Evolutionary conservation across 805 yeast genomes (phyloP).

Genomic region (Wickerhamomyces alni): DNA sequence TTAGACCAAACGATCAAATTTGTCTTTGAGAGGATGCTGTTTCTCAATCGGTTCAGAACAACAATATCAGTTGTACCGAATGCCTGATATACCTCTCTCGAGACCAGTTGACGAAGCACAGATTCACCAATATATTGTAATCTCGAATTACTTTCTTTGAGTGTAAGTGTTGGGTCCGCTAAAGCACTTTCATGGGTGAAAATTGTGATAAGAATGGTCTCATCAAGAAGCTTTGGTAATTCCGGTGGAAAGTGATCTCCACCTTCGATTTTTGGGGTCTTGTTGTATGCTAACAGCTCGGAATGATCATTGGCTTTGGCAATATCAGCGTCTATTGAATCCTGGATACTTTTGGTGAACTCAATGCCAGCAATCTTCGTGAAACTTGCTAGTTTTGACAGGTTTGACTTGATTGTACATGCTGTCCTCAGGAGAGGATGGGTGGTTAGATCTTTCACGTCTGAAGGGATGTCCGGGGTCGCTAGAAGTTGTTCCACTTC

Average conservation of each 20-base stretch:
- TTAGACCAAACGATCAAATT: slow-evolving; percentile 62
- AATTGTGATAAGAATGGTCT: slow-evolving; percentile 49
- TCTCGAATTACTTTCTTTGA: slow-evolving; percentile 51
- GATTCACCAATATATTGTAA: slow-evolving; percentile 85
- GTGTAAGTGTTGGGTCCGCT: slow-evolving; percentile 9
- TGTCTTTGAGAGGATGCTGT: slow-evolving; percentile 57
- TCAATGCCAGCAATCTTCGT: not conserved
- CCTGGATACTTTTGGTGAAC: not conserved
- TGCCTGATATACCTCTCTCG: not conserved
- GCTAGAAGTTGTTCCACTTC: not conserved
- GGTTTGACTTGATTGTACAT: not conserved
- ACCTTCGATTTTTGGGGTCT: not conserved
- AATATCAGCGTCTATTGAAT: not conserved
- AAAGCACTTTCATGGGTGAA: slow-evolving; percentile 76
- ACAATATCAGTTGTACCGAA: slow-evolving; percentile 14
- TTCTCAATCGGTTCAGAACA: slow-evolving; percentile 68
- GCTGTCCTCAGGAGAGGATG: not conserved
- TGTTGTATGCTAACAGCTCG: not conserved
- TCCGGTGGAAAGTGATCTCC: slow-evolving; percentile 33
- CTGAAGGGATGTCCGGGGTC: not conserved
- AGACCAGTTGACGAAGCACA: slow-evolving; percentile 31
- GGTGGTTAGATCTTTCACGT: not conserved
- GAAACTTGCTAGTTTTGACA: not conserved
- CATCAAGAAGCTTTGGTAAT: slow-evolving; percentile 52
- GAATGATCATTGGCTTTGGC: not conserved